Conservation (phyloP, 2,329 filamentous ascomycete genomes). For the Catunica adiposa region DNA sequence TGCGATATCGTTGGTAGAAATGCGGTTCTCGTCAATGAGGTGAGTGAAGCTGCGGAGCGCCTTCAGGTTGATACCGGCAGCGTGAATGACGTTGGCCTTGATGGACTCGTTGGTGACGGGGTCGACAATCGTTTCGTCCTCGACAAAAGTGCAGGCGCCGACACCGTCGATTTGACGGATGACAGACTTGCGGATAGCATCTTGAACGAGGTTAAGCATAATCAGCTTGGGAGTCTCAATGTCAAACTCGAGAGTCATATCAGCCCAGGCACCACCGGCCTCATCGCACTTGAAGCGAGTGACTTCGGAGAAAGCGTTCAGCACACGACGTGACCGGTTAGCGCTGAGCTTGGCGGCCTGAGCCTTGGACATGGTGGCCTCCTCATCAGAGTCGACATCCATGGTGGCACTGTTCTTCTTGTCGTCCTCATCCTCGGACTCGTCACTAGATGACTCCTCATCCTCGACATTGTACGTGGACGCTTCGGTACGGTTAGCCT, state of each 20-base stretch:
- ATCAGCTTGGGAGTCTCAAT: constrained; percentile 72
- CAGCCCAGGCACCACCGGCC: constrained; percentile 53
- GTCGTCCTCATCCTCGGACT: constrained; percentile 34
- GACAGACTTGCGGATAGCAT: constrained; percentile 58
- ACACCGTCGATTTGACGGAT: constrained; percentile 77
- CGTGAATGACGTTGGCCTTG: constrained; percentile 47
- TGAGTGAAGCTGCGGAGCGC: constrained; percentile 83
- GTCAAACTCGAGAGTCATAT: constrained; percentile 70
- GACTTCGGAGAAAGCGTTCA: constrained; percentile 47
- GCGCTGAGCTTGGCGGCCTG: constrained; percentile 13
- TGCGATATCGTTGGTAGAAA: constrained; percentile 85
- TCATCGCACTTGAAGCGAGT: constrained; percentile 69
- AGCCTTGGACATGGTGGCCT: constrained; percentile 11
- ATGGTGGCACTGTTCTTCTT: constrained; percentile 22
- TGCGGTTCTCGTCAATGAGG: constrained; percentile 68
- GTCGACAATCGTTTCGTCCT: constrained; percentile 38
- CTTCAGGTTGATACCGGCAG: constrained; percentile 69
- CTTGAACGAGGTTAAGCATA: constrained; percentile 80
- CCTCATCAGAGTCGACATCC: constrained; percentile 20
- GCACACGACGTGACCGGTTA: constrained; percentile 44
- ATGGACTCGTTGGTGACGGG: constrained; percentile 30
- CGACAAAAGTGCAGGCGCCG: constrained; percentile 50
- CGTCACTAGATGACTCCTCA: constrained; percentile 59
- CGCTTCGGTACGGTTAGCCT: constrained; percentile 60
- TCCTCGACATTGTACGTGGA: constrained; percentile 87